A percentile compares a stretch with the other conserved stretches of the same genome.
Evolutionary conservation across 148 eudicot species (phyloP).

Genomic region (Vaccinium darrowii): DNA sequence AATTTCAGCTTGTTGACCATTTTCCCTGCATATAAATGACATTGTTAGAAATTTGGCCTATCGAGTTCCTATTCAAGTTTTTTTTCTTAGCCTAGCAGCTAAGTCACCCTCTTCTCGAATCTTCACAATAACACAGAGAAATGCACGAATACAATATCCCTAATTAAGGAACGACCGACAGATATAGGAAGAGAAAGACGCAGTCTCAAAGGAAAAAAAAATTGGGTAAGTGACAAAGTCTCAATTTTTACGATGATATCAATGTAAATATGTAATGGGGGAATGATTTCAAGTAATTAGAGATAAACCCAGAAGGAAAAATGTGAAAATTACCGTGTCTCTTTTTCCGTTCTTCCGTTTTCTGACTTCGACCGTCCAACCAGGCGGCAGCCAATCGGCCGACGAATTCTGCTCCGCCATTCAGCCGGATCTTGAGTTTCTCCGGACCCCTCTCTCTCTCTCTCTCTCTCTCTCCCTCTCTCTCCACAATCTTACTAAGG

Average conservation of each 20-base stretch:
- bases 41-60: not conserved
- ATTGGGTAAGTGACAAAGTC: not conserved
- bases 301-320: not conserved
- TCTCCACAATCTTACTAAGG: not conserved
- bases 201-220: no score
- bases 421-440: conserved; percentile 4
- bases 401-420: conserved; percentile 23
- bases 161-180: not conserved
- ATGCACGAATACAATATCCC: not conserved
- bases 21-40: not conserved
- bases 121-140: not conserved
- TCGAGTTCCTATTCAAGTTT: not conserved
- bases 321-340: conserved; percentile 48
- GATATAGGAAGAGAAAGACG: no score
- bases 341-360: conserved; percentile 58
- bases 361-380: conserved; percentile 63
- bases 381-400: conserved; percentile 59
- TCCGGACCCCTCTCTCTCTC: not conserved
- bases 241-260: not conserved
- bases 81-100: not conserved
- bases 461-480: conserved; percentile 27
- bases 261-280: not conserved
- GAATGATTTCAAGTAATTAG: not conserved
- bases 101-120: not conserved
- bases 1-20: not conserved